Conservation (phyloP, 1,284 basidiomycete species). For the Albatrellus sp. region DNA sequence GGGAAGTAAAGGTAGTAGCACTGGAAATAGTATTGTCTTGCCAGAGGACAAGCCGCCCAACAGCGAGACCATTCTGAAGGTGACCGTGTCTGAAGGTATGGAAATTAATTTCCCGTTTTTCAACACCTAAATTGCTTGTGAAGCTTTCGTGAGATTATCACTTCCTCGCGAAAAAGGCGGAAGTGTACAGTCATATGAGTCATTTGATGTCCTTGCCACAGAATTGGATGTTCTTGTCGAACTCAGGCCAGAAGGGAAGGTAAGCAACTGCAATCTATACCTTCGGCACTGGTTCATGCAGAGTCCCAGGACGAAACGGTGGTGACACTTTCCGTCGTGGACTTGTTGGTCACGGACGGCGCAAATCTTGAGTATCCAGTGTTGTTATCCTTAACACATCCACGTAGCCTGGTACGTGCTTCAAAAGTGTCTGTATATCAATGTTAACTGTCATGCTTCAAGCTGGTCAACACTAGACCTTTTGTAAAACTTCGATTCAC, state of each 20-base stretch:
- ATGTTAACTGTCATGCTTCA: slow-evolving; percentile 1
- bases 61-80: slow-evolving; percentile 38
- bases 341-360: slow-evolving; percentile 42
- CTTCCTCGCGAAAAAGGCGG: slow-evolving; percentile 23
- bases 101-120: slow-evolving; percentile 1
- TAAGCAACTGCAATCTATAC: slow-evolving; percentile 18
- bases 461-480: slow-evolving; percentile 35
- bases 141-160: slow-evolving; percentile 32
- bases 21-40: slow-evolving; percentile 18
- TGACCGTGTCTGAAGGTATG: slow-evolving; percentile 47
- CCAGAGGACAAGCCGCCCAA: slow-evolving; percentile 15
- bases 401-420: slow-evolving; percentile 39
- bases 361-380: slow-evolving; percentile 22
- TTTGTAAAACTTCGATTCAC: slow-evolving; percentile 58
- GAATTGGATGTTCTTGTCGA: slow-evolving; percentile 59
- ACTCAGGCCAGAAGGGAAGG: slow-evolving; percentile 58
- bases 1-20: slow-evolving; percentile 24
- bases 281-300: neutral
- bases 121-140: neutral
- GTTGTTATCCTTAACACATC: slow-evolving; percentile 37
- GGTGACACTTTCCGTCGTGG: slow-evolving; percentile 49
- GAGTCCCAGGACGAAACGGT: slow-evolving; percentile 54
- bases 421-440: neutral
- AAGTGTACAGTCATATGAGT: slow-evolving; percentile 16
- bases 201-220: slow-evolving; percentile 48